Evolutionary conservation across 345 rosid species (phyloP).

Genomic region (Camelina laxa): DNA sequence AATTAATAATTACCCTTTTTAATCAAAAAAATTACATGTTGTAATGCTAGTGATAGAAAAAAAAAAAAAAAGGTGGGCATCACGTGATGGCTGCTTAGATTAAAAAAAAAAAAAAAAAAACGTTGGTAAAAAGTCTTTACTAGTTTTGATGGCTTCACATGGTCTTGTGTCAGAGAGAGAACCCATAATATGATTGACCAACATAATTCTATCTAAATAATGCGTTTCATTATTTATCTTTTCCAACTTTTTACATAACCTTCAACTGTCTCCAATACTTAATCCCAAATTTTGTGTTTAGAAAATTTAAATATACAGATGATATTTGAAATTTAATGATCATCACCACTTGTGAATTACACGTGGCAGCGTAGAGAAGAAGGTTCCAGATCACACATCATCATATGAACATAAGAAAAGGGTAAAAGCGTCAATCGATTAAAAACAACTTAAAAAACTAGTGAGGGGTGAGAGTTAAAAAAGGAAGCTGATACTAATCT

Average conservation of each 20-base stretch:
- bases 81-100: constrained; percentile 41
- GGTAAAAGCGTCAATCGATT: constrained; percentile 29
- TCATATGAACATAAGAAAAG: constrained; percentile 17
- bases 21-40: constrained; percentile 1
- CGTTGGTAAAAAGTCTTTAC: constrained; percentile 33
- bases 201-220: not conserved
- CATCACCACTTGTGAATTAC: not conserved
- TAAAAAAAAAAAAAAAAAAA: constrained; percentile 14
- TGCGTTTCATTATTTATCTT: not conserved
- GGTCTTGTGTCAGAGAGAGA: constrained; percentile 35
- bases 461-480: not conserved
- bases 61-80: constrained; percentile 7
- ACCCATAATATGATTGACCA: constrained; percentile 20
- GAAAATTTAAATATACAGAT: not conserved
- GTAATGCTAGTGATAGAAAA: not conserved
- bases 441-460: not conserved
- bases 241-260: not conserved
- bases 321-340: not conserved
- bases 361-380: constrained; percentile 27
- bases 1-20: not conserved
- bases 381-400: constrained; percentile 16
- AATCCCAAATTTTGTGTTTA: not conserved
- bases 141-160: constrained; percentile 46
- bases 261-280: not conserved
- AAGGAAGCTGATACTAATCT: constrained; percentile 19